phyloP scores from a whole-genome alignment of 768 basidiomycete species.

The Lactarius pseudohatsudake region DNA sequence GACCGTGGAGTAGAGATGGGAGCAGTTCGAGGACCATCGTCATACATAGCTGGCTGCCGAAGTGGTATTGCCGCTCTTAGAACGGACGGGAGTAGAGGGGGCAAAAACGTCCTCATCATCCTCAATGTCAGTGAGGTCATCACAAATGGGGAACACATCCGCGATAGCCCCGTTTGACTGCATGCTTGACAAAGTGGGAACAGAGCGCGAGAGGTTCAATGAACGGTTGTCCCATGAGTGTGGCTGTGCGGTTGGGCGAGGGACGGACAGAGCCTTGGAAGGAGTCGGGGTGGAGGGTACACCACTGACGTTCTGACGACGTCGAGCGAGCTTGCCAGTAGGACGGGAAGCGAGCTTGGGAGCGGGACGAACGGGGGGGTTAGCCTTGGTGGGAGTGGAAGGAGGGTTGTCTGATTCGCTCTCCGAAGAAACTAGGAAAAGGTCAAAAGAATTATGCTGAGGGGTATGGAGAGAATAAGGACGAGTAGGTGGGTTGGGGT shows the following conservation, averaged over 20 bases:
- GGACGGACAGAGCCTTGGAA: constrained; percentile 51
- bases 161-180: constrained; percentile 37
- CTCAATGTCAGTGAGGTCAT: constrained; percentile 59
- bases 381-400: constrained; percentile 38
- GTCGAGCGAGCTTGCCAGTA: constrained; percentile 57
- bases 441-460: constrained; percentile 46
- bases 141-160: constrained; percentile 65
- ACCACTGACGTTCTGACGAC: constrained; percentile 45
- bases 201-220: constrained; percentile 49
- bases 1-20: constrained; percentile 42
- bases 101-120: constrained; percentile 39
- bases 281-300: constrained; percentile 40
- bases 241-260: constrained; percentile 35
- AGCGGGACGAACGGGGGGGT: constrained; percentile 32
- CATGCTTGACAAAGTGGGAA: constrained; percentile 40
- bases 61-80: constrained; percentile 21
- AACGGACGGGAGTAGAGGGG: constrained; percentile 56
- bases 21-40: constrained; percentile 49
- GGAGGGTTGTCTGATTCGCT: constrained; percentile 33
- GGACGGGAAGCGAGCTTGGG: constrained; percentile 50
- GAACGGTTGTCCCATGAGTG: constrained; percentile 11
- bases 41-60: constrained; percentile 39
- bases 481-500: constrained; percentile 35
- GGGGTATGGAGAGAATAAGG: constrained; percentile 32
- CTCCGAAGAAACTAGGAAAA: constrained; percentile 49